Evolutionary conservation across 2,329 filamentous ascomycete genomes (phyloP), one percentile per base, ranked within the genome.

Genomic region (Lachnellula occidentalis): DNA sequence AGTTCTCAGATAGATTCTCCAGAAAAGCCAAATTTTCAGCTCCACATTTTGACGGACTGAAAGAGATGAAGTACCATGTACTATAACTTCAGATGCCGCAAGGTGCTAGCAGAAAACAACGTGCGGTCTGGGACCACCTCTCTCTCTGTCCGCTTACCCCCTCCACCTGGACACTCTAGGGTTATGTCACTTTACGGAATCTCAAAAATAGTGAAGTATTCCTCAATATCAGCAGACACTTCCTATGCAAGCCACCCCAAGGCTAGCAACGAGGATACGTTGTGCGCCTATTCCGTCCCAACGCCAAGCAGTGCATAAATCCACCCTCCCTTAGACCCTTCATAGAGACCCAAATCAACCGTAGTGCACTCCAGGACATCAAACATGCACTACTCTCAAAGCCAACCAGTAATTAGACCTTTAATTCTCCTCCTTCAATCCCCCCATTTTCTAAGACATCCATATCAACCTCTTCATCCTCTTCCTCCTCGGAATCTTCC

Each of bases 401-500:
- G 27, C 27, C 58, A 39, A 54, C 54, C 27, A 58, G 57, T 36
- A 54, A 55, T 42, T 41, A 54, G 21, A 54, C 31, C 15, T 55
- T 59, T 12, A 56, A n/a, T 36, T 48, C 55, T 11, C 58, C 60
- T 34, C 48, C 59, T 27, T 58, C 56, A 45, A 62, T 51, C 37
- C 60, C 57, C 34, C 60, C 60, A 51, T 63, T 66, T 48, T 62
- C 63, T 36, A 63, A 27, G 4, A 55, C 61, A 21, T 65, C 65
- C 56, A 64, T 62, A 48, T 66, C 64, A 45, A 58, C 54, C 34
- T 66, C 66, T 37, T 77, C 73, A 22, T 72, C 72, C 46, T 76
- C 76, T 11, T 77, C 76, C 45, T 80, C 77, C 41, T 78, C 74
- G 14, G 62, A 66, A 43, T 90, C 87, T 27, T 86, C 84, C 1